phyloP scores from a whole-genome alignment of 257 asterid species.

The Capsicum pubescens region DNA sequence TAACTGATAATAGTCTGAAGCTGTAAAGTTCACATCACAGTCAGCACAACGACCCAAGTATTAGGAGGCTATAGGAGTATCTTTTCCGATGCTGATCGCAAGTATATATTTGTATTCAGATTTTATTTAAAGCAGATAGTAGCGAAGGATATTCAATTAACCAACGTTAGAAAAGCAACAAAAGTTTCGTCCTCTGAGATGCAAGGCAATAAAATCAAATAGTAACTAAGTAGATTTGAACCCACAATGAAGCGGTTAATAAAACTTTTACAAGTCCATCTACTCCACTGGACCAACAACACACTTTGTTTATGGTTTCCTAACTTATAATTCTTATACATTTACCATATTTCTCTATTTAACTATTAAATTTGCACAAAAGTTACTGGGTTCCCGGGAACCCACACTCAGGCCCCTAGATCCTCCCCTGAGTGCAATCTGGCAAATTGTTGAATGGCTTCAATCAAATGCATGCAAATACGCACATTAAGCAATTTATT shows the following conservation, averaged over 20 bases:
- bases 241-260: no score
- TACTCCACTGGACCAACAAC: no score
- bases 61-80: neutral
- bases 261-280: no score
- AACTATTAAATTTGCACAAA: no score
- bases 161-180: neutral
- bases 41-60: conserved; percentile 7
- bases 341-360: no score
- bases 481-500: neutral
- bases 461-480: conserved; percentile 5
- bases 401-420: no score
- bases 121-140: neutral
- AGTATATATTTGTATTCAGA: neutral
- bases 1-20: conserved; percentile 66
- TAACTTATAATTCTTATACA: no score
- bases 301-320: no score
- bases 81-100: neutral
- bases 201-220: neutral
- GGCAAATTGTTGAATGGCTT: neutral
- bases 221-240: no score
- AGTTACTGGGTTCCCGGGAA: no score
- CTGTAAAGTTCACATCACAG: conserved; percentile 40
- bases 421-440: neutral
- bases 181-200: neutral
- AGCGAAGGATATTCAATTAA: neutral